Base-by-base conservation (phyloP, 495 filamentous ascomycete species). In the Alectoria sarmentosa region DNA sequence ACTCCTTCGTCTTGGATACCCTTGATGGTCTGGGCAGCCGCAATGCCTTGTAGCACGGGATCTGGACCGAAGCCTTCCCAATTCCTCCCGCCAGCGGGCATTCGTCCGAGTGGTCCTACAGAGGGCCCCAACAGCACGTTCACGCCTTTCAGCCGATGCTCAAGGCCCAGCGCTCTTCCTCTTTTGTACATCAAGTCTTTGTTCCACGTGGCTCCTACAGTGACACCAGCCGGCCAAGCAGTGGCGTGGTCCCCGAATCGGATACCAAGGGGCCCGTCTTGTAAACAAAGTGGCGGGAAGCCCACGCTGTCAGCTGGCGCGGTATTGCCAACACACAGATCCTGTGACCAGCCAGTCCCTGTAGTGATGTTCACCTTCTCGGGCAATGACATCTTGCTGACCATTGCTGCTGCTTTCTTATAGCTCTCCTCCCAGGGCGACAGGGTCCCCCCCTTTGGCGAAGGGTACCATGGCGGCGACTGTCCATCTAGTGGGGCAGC, bases 281-380 rank as follows among this genome's bases (percentile, higher is more conserved):
- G 93, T 41, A 97, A 79, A 71, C 91, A 92, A 0, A 98, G 79
- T 15, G 87, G 85, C 0, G 94, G 94, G 70, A 98, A 97, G 26
- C 84, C 84, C 23, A 91, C 86, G 57, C 79, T 66, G 11, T 82
- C 75, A 2, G 88, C 89, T 38, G 88, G 83, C 1, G 82, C 90
- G 10, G 91, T 96, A 73, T 96, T 96, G 23, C 93, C 94, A 8
- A 98, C 91, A 62, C 92, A 94, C 57, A 91, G 79, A 0, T 88
- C 91, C 88, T 93, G 93, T 72, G 82, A 78, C 93, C 92, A 97
- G 11, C 94, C 93, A 0, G 86, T 92, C 1, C 93, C 93, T 0
- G 92, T 96, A 0, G 94, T 97, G 67, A 97, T 80, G 73, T 97
- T 97, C 62, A 98, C 89, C 73, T 97, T 98, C 72, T 96, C 93